phyloP scores from a whole-genome alignment of 768 basidiomycete species.

The Amanita polypyramis region DNA sequence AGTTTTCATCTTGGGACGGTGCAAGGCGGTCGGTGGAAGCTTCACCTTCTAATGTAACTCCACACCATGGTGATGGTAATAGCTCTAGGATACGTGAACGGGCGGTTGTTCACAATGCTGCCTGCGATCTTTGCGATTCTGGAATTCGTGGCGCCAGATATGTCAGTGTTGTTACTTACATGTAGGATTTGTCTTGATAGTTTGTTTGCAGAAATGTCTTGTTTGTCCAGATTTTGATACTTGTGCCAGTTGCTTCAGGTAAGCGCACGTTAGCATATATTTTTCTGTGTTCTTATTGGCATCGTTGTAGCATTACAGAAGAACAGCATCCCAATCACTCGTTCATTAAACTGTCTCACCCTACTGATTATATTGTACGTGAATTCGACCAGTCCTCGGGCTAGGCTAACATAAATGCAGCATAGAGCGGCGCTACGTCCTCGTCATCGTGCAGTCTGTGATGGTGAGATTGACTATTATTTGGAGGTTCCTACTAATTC shows the following conservation, averaged over 20 bases:
- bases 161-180: conserved; percentile 31
- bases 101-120: conserved; percentile 39
- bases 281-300: conserved; percentile 1
- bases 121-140: conserved; percentile 71
- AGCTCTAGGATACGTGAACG: background rate
- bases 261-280: conserved; percentile 8
- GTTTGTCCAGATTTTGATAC: conserved; percentile 80
- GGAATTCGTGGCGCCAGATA: conserved; percentile 61
- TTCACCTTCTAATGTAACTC: background rate
- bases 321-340: conserved; percentile 72
- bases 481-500: background rate
- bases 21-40: background rate
- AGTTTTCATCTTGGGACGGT: background rate
- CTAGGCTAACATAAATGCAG: background rate
- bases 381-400: background rate
- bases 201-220: conserved; percentile 55
- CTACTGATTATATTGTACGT: conserved; percentile 49
- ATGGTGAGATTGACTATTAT: conserved; percentile 25
- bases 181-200: background rate
- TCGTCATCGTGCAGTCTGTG: conserved; percentile 49
- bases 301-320: conserved; percentile 37
- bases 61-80: background rate
- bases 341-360: conserved; percentile 52
- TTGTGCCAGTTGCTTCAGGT: conserved; percentile 62
- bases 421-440: background rate